Conservation (phyloP, 1,139 yeast species). For the Arxiozyma heterogenica region DNA sequence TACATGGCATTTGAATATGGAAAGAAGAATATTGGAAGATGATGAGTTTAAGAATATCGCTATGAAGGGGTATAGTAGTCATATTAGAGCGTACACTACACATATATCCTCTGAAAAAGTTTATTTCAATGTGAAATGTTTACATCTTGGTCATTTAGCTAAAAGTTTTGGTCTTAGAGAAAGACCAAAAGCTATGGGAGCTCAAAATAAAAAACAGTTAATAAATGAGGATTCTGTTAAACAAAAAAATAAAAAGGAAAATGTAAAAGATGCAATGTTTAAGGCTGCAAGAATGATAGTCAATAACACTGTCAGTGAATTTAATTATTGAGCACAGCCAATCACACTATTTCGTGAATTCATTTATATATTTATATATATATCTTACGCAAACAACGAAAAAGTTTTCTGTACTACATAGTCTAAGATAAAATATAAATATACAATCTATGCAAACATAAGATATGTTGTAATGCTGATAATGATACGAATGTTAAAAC, state of each 20-base stretch:
- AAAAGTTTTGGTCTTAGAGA: constrained; percentile 91
- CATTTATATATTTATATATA: not conserved
- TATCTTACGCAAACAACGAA: no score
- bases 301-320: constrained; percentile 57
- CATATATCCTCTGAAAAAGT: constrained; percentile 74
- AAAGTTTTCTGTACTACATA: not conserved
- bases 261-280: constrained; percentile 62
- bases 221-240: constrained; percentile 20
- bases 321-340: constrained; percentile 41
- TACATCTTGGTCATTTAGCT: constrained; percentile 93
- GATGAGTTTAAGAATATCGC: constrained; percentile 52
- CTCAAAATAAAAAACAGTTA: constrained; percentile 24
- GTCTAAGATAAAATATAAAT: not conserved
- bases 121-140: constrained; percentile 65
- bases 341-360: not conserved
- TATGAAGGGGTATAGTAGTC: constrained; percentile 73
- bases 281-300: constrained; percentile 68
- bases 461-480: not conserved
- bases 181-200: constrained; percentile 72
- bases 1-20: constrained; percentile 87
- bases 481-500: not conserved
- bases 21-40: constrained; percentile 77
- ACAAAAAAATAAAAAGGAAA: constrained; percentile 41
- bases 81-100: constrained; percentile 93
- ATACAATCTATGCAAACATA: not conserved